Evolutionary conservation across 2,329 filamentous ascomycete species (phyloP).

Genomic region (Apiospora rasikravindrae): DNA sequence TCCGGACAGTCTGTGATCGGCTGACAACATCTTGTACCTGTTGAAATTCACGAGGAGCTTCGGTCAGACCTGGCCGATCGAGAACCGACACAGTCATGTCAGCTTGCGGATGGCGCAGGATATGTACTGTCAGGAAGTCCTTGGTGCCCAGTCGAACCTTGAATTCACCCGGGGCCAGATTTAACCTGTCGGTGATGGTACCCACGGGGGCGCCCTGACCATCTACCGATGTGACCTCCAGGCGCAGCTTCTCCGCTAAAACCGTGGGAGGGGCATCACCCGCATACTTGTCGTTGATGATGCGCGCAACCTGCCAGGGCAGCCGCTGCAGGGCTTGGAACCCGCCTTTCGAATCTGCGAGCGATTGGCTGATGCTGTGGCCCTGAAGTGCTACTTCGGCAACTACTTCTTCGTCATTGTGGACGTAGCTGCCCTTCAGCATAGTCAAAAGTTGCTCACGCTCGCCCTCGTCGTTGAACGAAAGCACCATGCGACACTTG

Average conservation of each 20-base stretch:
- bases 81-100: constrained; percentile 80
- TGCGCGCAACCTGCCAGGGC: constrained; percentile 69
- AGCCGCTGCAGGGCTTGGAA: constrained; percentile 56
- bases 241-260: constrained; percentile 75
- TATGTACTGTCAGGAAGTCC: constrained; percentile 64
- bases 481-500: constrained; percentile 75
- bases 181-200: constrained; percentile 82
- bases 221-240: constrained; percentile 76
- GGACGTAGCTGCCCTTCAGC: constrained; percentile 73
- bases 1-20: constrained; percentile 69
- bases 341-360: constrained; percentile 53
- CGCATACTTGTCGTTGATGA: constrained; percentile 75
- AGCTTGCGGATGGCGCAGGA: constrained; percentile 74
- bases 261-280: constrained; percentile 70
- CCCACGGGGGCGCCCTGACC: constrained; percentile 45
- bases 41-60: constrained; percentile 66
- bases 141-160: constrained; percentile 69
- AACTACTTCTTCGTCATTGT: constrained; percentile 71
- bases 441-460: constrained; percentile 74
- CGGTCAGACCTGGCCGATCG: constrained; percentile 67
- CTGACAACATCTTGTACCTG: constrained; percentile 63
- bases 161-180: constrained; percentile 77
- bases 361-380: constrained; percentile 64
- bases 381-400: constrained; percentile 70
- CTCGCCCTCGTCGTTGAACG: constrained; percentile 76